Base-by-base conservation (phyloP, 2,329 filamentous ascomycete genomes). In the Botrytis byssoidea region DNA sequence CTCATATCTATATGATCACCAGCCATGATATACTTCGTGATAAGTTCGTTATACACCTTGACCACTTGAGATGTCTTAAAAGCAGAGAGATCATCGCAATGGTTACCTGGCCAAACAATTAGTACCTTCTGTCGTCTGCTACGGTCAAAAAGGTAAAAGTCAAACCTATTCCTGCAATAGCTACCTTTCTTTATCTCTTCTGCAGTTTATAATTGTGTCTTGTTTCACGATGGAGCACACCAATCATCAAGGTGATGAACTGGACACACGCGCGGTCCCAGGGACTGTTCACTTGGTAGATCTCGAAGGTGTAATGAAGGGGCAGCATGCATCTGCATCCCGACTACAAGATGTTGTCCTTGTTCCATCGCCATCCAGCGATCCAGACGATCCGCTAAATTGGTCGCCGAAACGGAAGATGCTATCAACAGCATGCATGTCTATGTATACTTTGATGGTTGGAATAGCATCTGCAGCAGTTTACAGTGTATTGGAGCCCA, bases 401-500 rank as follows among this genome's bases (percentile, higher is more conserved):
- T 83, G 82, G 82, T 79, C 76, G 10, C 76, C 76, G 7, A 75
- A 75, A 7, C 80, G 83, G 16, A 84, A 83, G 74, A 70, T 79
- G 40, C 70, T 81, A 40, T 77, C 81, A 2, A 73, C 79, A 12
- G 74, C 74, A 44, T 78, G 78, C 59, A 74, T 79, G 48, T 78
- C 79, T 61, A 77, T 85, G n/a, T 87, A 86, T 76, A 84, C 83
- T 1, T 81, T 86, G 61, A 84, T 84, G 79, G 83, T 83, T 22
- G 86, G 85, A n/a, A 85, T 87, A 64, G 82, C 86, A 6, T 82
- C 82, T 32, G 83, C 85, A 1, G 82, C 84, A 14, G 83, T 86
- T n/a, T 87, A 88, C 76, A 85, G 83, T 12, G 84, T 88, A 12
- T 80, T 88, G 14, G 83, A 83, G 8, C 83, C 84, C 18, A 85